Evolutionary conservation across 768 basidiomycete species (phyloP).

Genomic region (Hygrophorus pudorinus): DNA sequence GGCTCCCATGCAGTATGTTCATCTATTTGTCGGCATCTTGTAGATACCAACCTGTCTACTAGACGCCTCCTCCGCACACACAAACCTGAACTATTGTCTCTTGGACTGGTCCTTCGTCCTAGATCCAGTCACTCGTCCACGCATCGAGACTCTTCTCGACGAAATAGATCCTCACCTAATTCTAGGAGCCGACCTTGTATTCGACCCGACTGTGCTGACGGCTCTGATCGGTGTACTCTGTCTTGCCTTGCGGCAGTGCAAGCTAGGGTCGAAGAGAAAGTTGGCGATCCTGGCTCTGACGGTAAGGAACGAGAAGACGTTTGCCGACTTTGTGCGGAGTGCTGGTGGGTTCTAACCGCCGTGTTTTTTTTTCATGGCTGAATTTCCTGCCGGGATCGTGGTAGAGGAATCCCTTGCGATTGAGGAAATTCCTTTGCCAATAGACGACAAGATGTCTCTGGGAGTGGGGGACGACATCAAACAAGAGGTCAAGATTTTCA

Average conservation of each 20-base stretch:
- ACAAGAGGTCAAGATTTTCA: slow-evolving; percentile 36
- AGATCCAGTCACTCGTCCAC: slow-evolving; percentile 16
- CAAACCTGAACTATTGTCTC: slow-evolving; percentile 30
- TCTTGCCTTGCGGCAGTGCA: slow-evolving; percentile 33
- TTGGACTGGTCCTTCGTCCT: slow-evolving; percentile 63
- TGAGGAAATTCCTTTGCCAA: slow-evolving; percentile 17
- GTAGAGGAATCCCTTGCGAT: slow-evolving; percentile 15
- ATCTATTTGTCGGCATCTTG: neutral
- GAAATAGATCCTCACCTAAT: slow-evolving; percentile 45
- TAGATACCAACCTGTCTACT: neutral
- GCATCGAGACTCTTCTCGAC: slow-evolving; percentile 24
- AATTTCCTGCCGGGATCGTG: neutral
- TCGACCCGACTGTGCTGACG: slow-evolving; percentile 53
- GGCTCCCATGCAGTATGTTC: slow-evolving; percentile 54
- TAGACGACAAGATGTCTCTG: slow-evolving; percentile 13
- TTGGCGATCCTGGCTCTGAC: slow-evolving; percentile 42
- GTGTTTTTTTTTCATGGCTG: neutral
- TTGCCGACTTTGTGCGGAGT: slow-evolving; percentile 31
- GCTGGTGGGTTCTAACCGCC: slow-evolving; percentile 18
- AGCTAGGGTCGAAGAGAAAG: slow-evolving; percentile 11
- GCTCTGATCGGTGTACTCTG: slow-evolving; percentile 41
- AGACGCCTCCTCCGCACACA: slow-evolving; percentile 50
- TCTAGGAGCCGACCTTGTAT: slow-evolving; percentile 66
- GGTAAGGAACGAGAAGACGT: slow-evolving; percentile 46
- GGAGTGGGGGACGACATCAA: slow-evolving; percentile 21